These are phyloP conservation scores for Saccharum hybrid DNA, from an alignment of 202 grass and related monocot genomes.

Conservation along the genomic window DNA sequence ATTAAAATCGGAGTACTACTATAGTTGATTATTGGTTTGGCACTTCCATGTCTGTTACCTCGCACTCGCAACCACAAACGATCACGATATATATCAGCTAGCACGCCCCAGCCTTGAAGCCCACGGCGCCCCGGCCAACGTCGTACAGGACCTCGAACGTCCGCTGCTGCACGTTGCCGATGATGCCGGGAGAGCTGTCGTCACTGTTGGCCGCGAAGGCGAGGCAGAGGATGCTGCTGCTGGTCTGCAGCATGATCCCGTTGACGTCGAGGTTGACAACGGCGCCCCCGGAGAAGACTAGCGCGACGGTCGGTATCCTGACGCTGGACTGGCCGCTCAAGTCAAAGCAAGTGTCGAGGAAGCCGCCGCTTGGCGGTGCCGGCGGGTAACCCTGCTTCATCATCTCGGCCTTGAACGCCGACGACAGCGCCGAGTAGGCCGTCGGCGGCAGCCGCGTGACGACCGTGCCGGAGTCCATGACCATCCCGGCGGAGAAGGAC, in stretches of 20 bases:
- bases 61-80: too few species aligned
- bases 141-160: constrained; percentile 62
- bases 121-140: constrained; percentile 16
- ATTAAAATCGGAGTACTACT: too few species aligned
- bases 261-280: constrained; percentile 8
- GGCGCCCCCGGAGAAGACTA: constrained; percentile 32
- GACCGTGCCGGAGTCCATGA: constrained; percentile 64
- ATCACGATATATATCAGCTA: background rate
- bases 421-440: constrained; percentile 57
- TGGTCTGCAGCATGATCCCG: constrained; percentile 34
- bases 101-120: constrained; percentile 53
- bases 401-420: constrained; percentile 57
- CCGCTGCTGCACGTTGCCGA: constrained; percentile 66
- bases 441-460: constrained; percentile 47
- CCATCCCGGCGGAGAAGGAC: constrained; percentile 24
- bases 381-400: constrained; percentile 25
- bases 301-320: constrained; percentile 36
- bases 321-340: constrained; percentile 31
- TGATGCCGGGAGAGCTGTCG: constrained; percentile 21
- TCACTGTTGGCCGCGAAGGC: constrained; percentile 44
- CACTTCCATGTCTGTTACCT: background rate
- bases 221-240: constrained; percentile 31
- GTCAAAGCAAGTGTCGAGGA: constrained; percentile 67
- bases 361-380: background rate
- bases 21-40: background rate